Base-by-base conservation (phyloP, 352 stramenopile genomes). In the Phytophthora palmivora region DNA sequence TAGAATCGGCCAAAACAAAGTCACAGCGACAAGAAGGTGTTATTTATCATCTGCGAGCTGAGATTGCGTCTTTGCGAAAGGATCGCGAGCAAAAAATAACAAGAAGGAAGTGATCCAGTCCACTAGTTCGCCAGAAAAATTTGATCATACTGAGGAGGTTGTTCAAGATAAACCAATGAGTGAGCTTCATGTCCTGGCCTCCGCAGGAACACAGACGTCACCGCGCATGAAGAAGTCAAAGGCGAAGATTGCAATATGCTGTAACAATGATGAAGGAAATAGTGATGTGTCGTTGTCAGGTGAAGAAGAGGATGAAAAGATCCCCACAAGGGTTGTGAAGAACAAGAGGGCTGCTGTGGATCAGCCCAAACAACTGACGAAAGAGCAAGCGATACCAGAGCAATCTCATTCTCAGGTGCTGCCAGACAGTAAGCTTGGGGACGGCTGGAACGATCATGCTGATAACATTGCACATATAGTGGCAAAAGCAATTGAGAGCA, bases 401-500 rank as follows among this genome's bases (percentile, higher is more conserved):
- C 34, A 50, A 59, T 4, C 8, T 41, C 19, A 26, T 24, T 39
- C 60, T 15, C 28, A 26, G 18, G 16, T 16, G 21, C 32, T 3
- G 18, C 14, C 14, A 15, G 43, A 44, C 16, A 16, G 21, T 18
- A 55, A 65, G 55, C 14, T 34, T 42, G 26, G 6, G 15, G 16
- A 56, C 21, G 36, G 18, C 4, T 72, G 50, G 67, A 59, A 22
- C 22, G 34, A 51, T 39, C 57, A 66, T 16, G 65, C 66, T 34
- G 74, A 84, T 46, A 68, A 58, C 21, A 79, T 86, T 58, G 72
- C 78, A 2, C 39, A 71, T 16, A 56, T 75, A 7, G 74, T 87
- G 3, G 72, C 70, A 2, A 76, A 78, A 56, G 66, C 69, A 0
- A 63, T 84, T 28, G 72, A 84, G 62, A 53, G 0, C 70, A 78